Percentiles rank a stretch among this genome's conserved stretches.
Conservation (phyloP, 306 rosid genomes). For the Dryas alaskensis region DNA sequence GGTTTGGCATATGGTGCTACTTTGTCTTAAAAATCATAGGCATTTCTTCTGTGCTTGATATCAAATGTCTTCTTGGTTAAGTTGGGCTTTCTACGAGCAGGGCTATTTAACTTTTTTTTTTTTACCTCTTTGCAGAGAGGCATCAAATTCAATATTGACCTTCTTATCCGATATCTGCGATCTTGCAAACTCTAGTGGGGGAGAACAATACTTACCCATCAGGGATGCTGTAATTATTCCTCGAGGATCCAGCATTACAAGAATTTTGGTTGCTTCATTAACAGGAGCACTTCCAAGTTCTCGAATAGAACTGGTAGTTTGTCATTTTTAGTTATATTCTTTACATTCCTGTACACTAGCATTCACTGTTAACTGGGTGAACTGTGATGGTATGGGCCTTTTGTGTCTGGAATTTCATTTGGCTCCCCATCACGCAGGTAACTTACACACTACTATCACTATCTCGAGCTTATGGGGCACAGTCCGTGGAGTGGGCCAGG, state of each 20-base stretch:
- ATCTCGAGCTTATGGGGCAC: conserved; percentile 64
- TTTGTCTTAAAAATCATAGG: not conserved
- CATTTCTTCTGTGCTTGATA: not conserved
- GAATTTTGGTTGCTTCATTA: conserved; percentile 86
- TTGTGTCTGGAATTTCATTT: conserved; percentile 20
- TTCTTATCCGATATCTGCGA: conserved; percentile 89
- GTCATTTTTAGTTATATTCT: not conserved
- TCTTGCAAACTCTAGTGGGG: conserved; percentile 54
- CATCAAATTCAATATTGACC: conserved; percentile 92
- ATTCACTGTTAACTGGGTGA: not conserved
- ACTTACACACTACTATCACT: conserved; percentile 72
- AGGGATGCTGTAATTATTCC: conserved; percentile 74
- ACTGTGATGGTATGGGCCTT: not conserved
- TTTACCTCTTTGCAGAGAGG: conserved; percentile 67
- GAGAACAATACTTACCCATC: conserved; percentile 65
- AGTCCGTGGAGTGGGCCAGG: conserved; percentile 85
- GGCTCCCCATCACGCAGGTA: conserved; percentile 49
- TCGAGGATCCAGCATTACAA: conserved; percentile 65
- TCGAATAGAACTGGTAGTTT: conserved; percentile 76
- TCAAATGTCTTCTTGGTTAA: not conserved
- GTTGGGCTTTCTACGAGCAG: not conserved
- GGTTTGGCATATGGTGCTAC: not conserved
- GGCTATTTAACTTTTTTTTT: conserved; percentile 22
- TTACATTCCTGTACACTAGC: not conserved
- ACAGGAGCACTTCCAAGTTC: conserved; percentile 95